A percentile compares a stretch with the other conserved stretches of the same genome.
Conservation (phyloP, 768 basidiomycete species). For the Kwoniella shandongensis region DNA sequence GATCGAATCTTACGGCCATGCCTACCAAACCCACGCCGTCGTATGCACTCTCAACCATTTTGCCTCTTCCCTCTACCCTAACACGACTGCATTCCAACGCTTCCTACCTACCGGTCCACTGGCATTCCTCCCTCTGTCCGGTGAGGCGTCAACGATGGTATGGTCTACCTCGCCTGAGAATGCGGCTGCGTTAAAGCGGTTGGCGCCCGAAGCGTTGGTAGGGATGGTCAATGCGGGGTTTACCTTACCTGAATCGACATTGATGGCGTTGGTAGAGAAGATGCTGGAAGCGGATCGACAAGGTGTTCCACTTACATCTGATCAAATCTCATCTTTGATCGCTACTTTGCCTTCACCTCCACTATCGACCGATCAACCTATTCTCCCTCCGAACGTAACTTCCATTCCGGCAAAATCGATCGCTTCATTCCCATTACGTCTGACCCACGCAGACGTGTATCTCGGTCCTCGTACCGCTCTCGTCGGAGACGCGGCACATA, state of each 20-base stretch:
- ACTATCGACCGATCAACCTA: slow-evolving; percentile 57
- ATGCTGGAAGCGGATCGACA: slow-evolving; percentile 23
- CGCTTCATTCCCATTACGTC: slow-evolving; percentile 86
- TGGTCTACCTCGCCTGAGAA: slow-evolving; percentile 85
- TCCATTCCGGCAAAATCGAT: slow-evolving; percentile 69
- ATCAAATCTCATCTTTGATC: slow-evolving; percentile 55
- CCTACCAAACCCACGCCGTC: slow-evolving; percentile 82
- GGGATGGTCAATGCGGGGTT: slow-evolving; percentile 88
- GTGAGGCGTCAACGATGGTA: slow-evolving; percentile 78
- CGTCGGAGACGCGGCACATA: slow-evolving; percentile 94
- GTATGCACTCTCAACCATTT: slow-evolving; percentile 82
- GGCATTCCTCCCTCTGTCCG: slow-evolving; percentile 85
- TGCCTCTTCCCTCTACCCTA: slow-evolving; percentile 59
- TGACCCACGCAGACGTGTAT: slow-evolving; percentile 83
- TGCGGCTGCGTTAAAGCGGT: slow-evolving; percentile 68
- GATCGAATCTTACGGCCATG: slow-evolving; percentile 86
- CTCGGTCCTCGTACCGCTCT: slow-evolving; percentile 79
- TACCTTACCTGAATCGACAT: slow-evolving; percentile 55
- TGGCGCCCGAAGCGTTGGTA: slow-evolving; percentile 65
- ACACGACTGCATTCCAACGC: slow-evolving; percentile 84
- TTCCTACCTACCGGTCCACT: slow-evolving; percentile 94
- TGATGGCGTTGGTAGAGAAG: slow-evolving; percentile 35
- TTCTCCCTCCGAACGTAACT: slow-evolving; percentile 71
- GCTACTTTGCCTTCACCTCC: slow-evolving; percentile 60
- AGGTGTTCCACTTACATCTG: slow-evolving; percentile 54